Base-by-base conservation (phyloP, 306 rosid species). In the Leucaena leucocephala region DNA sequence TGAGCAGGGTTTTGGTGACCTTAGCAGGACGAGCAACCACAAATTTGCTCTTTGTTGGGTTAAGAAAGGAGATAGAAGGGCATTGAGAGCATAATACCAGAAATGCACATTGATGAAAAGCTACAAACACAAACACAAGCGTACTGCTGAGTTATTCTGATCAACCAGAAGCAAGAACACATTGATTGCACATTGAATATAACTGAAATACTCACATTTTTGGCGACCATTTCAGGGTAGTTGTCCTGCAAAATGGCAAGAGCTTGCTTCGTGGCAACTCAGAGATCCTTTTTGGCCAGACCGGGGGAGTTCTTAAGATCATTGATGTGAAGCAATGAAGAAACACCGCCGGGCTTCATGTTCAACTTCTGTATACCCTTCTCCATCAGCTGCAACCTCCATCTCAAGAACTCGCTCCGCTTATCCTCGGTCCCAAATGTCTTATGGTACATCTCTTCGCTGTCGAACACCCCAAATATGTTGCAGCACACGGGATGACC, bases 311-410 rank as follows among this genome's bases (percentile, higher is more conserved):
- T 84, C 81, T 78, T 83, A 11, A 88, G 86, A 54, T 88, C 84
- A 69, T 75, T 88, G 75, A 88, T 68, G 66, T 88, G 91, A 74
- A 88, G 87, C 81, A 88, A 75, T 1, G 91, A 85, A 59, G 89
- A 67, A 4, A 78, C 79, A 73, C 91, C 86, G 35, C 87, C 91
- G 2, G 91, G 86, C 74, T 83, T 88, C 68, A 88, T 78, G 77
- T 68, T 75, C 1, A 88, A 76, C 72, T 81, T 85, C 71, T 83
- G 87, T 68, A 88, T 81, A 45, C 86, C 87, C 71, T 81, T 85
- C 83, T 88, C 91, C 89, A 85, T 85, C 73, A 88, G 17, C 57
- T 81, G 85, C 27, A 81, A 80, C 89, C 91, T 88, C 91, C 91
- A 88, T 38, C 91, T 78, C 77, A 85, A 67, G 68, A 85, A 78